phyloP scores from a whole-genome alignment of 2,329 filamentous ascomycete species.

The Colletotrichum noveboracense region DNA sequence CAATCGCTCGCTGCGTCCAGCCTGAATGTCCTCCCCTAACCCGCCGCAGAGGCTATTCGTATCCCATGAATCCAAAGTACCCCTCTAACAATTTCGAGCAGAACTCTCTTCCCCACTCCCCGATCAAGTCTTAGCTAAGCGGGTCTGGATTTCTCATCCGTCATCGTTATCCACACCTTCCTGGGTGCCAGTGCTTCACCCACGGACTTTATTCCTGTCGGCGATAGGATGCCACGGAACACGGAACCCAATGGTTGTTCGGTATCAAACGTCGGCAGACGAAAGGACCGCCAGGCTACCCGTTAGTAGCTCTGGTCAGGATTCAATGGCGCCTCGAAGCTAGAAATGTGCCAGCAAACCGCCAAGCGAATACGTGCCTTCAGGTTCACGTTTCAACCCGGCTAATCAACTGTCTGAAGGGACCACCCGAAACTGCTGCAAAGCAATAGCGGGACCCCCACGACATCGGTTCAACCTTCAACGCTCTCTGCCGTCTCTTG shows the following conservation, averaged over 20 bases:
- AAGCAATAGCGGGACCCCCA: background rate
- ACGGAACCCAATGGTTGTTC: background rate
- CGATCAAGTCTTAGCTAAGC: conserved; percentile 4
- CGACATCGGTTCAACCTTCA: background rate
- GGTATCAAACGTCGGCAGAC: background rate
- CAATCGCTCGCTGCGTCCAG: background rate
- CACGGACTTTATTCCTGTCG: background rate
- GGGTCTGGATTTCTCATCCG: conserved; percentile 7
- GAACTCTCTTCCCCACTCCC: background rate
- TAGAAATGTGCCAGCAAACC: too few relatives aligned
- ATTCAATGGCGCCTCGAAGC: background rate
- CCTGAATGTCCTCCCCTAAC: background rate
- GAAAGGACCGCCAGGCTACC: background rate
- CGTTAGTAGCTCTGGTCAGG: background rate
- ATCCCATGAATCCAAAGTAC: background rate
- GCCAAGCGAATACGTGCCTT: background rate
- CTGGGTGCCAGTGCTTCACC: background rate
- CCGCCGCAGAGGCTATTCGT: background rate
- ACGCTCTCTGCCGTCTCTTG: background rate
- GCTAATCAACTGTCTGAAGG: background rate
- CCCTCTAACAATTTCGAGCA: conserved; percentile 6
- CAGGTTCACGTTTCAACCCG: background rate
- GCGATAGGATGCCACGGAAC: background rate
- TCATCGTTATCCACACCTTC: background rate
- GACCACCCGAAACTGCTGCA: background rate